Evolutionary conservation across 495 filamentous ascomycete genomes (phyloP).

Genomic region (Venustampulla echinocandica): DNA sequence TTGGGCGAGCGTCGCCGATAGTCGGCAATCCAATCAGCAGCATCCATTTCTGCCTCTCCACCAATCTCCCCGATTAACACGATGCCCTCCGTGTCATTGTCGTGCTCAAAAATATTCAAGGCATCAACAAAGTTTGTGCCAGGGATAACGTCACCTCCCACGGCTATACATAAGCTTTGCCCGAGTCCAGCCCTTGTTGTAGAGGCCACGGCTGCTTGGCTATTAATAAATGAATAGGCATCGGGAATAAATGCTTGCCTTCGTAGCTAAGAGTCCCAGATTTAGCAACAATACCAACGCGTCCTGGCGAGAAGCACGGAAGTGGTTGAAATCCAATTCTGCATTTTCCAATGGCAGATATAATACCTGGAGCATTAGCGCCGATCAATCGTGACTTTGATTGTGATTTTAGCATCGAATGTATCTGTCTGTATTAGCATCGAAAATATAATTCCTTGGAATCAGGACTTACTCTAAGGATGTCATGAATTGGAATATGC

Average conservation of each 20-base stretch:
- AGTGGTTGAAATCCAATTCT: constrained; percentile 84
- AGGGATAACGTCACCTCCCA: constrained; percentile 78
- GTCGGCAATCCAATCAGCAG: constrained; percentile 68
- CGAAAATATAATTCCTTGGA: neutral
- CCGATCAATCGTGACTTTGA: constrained; percentile 74
- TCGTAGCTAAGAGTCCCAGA: constrained; percentile 88
- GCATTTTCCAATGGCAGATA: constrained; percentile 71
- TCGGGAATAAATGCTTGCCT: constrained; percentile 19
- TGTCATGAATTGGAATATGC: constrained; percentile 82
- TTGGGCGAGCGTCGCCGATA: constrained; percentile 49
- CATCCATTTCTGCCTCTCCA: constrained; percentile 71
- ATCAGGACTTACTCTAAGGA: constrained; percentile 55
- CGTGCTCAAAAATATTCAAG: constrained; percentile 61
- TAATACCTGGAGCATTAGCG: constrained; percentile 82
- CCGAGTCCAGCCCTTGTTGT: constrained; percentile 74
- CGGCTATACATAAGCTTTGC: constrained; percentile 78
- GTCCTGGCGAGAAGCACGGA: constrained; percentile 63
- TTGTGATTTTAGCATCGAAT: constrained; percentile 71
- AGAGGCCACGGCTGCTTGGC: constrained; percentile 56
- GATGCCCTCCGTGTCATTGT: constrained; percentile 72
- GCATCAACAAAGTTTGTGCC: constrained; percentile 78
- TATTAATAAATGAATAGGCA: constrained; percentile 8
- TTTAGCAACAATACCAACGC: constrained; percentile 76
- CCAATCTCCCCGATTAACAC: constrained; percentile 82
- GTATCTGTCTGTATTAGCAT: constrained; percentile 36